These are phyloP conservation scores for Aspergillus ostianus DNA, from an alignment of 495 filamentous ascomycete genomes.

Conservation along the genomic window DNA sequence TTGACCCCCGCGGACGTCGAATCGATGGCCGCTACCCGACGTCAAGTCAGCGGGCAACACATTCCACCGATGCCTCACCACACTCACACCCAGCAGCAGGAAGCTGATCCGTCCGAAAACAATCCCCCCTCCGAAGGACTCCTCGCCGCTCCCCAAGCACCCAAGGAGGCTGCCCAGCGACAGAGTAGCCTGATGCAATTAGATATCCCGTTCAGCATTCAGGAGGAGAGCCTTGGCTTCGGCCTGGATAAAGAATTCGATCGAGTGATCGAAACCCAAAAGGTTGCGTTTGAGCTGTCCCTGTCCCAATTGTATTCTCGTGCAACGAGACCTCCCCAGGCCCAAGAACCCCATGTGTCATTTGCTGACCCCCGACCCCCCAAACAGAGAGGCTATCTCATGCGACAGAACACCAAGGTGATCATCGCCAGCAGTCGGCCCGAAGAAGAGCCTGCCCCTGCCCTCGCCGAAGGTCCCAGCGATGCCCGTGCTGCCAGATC, in stretches of 20 bases:
- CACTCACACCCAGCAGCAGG: conserved; percentile 33
- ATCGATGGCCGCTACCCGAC: conserved; percentile 82
- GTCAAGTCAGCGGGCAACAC: conserved; percentile 75
- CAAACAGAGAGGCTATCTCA: conserved; percentile 93
- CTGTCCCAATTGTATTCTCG: conserved; percentile 35
- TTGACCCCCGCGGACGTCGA: conserved; percentile 80
- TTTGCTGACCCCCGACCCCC: conserved; percentile 57
- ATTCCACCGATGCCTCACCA: conserved; percentile 58
- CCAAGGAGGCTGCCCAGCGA: conserved; percentile 35
- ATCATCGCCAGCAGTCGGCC: conserved; percentile 79
- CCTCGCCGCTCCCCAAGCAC: conserved; percentile 19
- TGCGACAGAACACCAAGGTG: conserved; percentile 97
- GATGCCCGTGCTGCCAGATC: conserved; percentile 59
- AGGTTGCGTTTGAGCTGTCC: conserved; percentile 71
- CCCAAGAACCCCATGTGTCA: conserved; percentile 14
- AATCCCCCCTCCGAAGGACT: conserved; percentile 19
- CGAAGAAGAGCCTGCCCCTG: conserved; percentile 41
- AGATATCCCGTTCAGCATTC: conserved; percentile 62
- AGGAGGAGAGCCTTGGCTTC: conserved; percentile 63
- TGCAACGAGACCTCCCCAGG: conserved; percentile 11
- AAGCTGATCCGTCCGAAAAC: conserved; percentile 26
- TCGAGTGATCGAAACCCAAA: conserved; percentile 93
- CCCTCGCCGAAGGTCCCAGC: conserved; percentile 49
- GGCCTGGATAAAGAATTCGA: conserved; percentile 93
- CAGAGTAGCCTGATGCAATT: conserved; percentile 57